These are phyloP conservation scores for Nicotiana tabacum DNA, from an alignment of 257 asterid species.

Conservation along the genomic window DNA sequence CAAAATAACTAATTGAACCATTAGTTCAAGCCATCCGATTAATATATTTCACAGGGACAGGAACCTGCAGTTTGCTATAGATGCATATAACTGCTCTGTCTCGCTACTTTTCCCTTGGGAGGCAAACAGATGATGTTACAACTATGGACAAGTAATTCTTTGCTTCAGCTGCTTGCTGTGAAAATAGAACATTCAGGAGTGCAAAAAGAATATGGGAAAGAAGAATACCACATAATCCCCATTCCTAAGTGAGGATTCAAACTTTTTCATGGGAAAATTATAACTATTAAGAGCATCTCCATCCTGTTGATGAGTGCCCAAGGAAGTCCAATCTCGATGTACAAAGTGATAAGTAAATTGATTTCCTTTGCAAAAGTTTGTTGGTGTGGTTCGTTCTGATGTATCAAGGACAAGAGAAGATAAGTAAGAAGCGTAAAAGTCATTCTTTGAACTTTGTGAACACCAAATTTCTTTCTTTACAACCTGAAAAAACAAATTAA, in stretches of 20 bases:
- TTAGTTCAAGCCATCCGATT: neutral
- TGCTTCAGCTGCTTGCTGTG: neutral
- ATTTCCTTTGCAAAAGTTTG: conserved; percentile 28
- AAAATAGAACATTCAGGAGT: conserved; percentile 1
- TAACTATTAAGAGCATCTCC: conserved; percentile 31
- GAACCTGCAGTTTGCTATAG: neutral
- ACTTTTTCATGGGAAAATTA: conserved; percentile 26
- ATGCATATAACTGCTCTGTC: conserved; percentile 2
- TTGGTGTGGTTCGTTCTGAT: conserved; percentile 35
- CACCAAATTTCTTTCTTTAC: conserved; percentile 59
- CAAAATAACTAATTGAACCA: neutral
- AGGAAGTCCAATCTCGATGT: conserved; percentile 31
- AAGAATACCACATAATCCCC: conserved; percentile 91
- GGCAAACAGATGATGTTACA: neutral
- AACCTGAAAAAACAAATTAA: conserved; percentile 32
- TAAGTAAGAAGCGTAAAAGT: conserved; percentile 31
- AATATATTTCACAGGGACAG: neutral
- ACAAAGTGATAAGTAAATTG: conserved; percentile 65
- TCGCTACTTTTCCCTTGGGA: neutral
- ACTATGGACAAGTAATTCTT: conserved; percentile 2
- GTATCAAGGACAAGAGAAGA: conserved; percentile 64
- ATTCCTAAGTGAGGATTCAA: conserved; percentile 40
- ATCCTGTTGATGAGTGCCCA: conserved; percentile 26
- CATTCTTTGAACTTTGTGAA: conserved; percentile 44
- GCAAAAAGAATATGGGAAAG: conserved; percentile 13